Base-by-base conservation (phyloP, 495 filamentous ascomycete species). In the Tuber umbilicatum region DNA sequence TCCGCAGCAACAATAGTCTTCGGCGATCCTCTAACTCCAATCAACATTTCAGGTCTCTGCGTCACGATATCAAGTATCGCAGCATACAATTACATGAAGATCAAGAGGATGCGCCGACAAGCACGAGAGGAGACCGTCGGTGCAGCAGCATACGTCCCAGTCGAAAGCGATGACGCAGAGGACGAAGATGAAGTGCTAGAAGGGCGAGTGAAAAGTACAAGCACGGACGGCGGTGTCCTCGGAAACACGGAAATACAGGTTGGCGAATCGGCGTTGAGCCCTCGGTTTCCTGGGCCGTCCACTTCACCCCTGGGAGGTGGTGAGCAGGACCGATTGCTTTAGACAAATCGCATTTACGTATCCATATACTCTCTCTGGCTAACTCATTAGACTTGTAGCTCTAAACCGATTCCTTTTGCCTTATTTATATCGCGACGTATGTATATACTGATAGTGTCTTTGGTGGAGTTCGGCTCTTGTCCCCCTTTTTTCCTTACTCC, bases 21-120 rank as follows among this genome's bases (percentile, higher is more conserved):
- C 85, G 89, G 94, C 78, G 96, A 99, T 81, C 88, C 87, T 71
- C 88, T 99, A 75, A 98, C 95, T 0, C 87, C 90, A 2, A 89
- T 99, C 85, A 99, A 99, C 80, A 83, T 97, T 0, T 89, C 90
- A 6, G 96, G 96, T 6, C 84, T 99, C 17, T 81, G 94, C n/a
- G 88, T 97, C 42, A 99, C 96, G 0, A 93, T 99, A 70, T 83
- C 84, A 40, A 93, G 92, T 68, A 98, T 99, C 72, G 91, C 85
- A 0, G 87, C 90, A 41, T 99, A 99, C 82, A 99, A 99, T 76
- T 97, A 92, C 78, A 91, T 98, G 83, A 98, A 98, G 81, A 91
- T 97, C 74, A 86, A 84, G 39, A 94, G 92, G 84, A 98, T 99
- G 96, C 87, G 92, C 55, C 83, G 85, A 41, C 91, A 96, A 47